These are phyloP conservation scores for Basipetospora chlamydospora DNA, from an alignment of 2,329 filamentous ascomycete species.

Conservation along the genomic window DNA sequence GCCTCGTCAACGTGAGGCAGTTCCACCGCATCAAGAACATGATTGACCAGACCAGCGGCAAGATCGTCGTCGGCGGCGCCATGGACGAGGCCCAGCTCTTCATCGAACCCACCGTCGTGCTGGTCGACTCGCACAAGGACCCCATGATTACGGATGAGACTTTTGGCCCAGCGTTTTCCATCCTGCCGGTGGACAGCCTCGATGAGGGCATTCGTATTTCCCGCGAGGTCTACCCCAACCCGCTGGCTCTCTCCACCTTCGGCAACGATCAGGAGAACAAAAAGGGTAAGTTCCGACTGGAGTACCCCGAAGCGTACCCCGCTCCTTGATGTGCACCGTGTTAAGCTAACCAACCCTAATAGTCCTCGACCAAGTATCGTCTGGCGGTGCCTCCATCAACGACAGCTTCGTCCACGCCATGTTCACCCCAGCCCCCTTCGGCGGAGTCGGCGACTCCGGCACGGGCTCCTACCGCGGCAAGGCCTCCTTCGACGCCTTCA, in stretches of 20 bases:
- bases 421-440: conserved; percentile 61
- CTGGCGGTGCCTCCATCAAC: conserved; percentile 53
- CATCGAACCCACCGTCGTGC: conserved; percentile 87
- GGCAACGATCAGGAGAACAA: conserved; percentile 66
- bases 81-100: conserved; percentile 68
- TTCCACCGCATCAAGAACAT: conserved; percentile 79
- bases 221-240: conserved; percentile 69
- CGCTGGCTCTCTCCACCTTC: conserved; percentile 73
- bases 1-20: conserved; percentile 67
- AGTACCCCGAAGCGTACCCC: background rate
- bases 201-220: conserved; percentile 74
- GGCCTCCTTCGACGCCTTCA: conserved; percentile 55
- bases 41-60: conserved; percentile 71
- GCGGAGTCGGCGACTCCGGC: conserved; percentile 69
- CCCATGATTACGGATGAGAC: conserved; percentile 69
- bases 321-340: conserved; percentile 14
- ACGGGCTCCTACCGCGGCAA: conserved; percentile 65
- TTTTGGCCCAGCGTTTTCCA: conserved; percentile 83
- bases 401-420: conserved; percentile 56
- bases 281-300: conserved; percentile 44
- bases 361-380: conserved; percentile 49
- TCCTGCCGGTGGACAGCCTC: conserved; percentile 64
- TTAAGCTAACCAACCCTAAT: conserved; percentile 2
- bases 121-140: conserved; percentile 60
- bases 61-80: conserved; percentile 74